Base-by-base conservation (phyloP, 805 yeast genomes). In the Candida parachauliodes region DNA sequence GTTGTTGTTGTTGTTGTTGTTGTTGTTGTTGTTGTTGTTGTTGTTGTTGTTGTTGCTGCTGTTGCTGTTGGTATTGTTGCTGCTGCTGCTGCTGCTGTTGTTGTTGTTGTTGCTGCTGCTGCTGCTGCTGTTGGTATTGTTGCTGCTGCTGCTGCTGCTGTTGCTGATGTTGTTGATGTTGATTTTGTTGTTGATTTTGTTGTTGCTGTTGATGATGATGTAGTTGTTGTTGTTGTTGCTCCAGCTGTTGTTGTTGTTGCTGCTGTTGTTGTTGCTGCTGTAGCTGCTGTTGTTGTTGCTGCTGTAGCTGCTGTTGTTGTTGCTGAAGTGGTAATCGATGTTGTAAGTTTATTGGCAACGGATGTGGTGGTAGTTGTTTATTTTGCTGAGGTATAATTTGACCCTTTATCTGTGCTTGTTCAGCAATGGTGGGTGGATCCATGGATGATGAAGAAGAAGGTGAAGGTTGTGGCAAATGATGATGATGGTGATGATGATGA, bases 341-440 rank as follows among this genome's bases (percentile, higher is more conserved):
- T 10, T 20, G 31, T 15, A 21, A 21, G n/a, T n/a, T n/a, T n/a
- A n/a, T n/a, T n/a, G n/a, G n/a, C n/a, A n/a, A n/a, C 20, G 25
- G 17, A 30, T 19, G 15, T 12, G 25, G 34, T 5, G 24, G 24
- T 18, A n/a, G 8, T 5, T 11, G 4, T n/a, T n/a, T 6, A 19
- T 20, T 12, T 8, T 7, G 14, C 4, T 22, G 26, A 4, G 19
- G 27, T 21, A 17, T 17, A 3, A 5, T 22, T 31, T 31, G 34
- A 21, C 14, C 19, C 8, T 31, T 17, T 5, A n/a, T 12, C 21
- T 22, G n/a, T n/a, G 27, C 27, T 31, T 31, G 34, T 31, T 21
- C 4, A 4, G 22, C 19, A 6, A 31, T 21, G 8, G 27, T 31
- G 12, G 26, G 34, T 21, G 34, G 34, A 12, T 31, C 34, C 8